These are phyloP conservation scores for Zymoseptoria pseudotritici DNA, from an alignment of 2,329 filamentous ascomycete species.

Conservation along the genomic window DNA sequence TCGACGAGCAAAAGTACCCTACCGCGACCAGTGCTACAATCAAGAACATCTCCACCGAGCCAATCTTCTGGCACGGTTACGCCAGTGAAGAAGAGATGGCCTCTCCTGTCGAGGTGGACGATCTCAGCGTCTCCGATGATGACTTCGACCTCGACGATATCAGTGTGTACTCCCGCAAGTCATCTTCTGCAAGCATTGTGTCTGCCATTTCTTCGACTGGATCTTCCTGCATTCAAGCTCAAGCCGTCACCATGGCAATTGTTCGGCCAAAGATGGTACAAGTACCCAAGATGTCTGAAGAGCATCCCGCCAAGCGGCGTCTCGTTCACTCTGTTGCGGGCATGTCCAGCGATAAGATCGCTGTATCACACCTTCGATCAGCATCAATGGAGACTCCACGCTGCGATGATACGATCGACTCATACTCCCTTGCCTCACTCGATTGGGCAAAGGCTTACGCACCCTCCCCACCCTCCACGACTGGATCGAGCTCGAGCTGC, in stretches of 20 bases:
- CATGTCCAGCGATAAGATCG: neutral
- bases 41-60: constrained; percentile 6
- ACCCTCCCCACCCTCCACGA: constrained; percentile 16
- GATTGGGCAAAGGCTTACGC: constrained; percentile 10
- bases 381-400: neutral
- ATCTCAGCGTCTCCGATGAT: constrained; percentile 17
- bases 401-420: neutral
- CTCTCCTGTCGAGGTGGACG: constrained; percentile 20
- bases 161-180: constrained; percentile 8
- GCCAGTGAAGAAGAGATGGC: constrained; percentile 26
- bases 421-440: constrained; percentile 5
- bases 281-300: constrained; percentile 18
- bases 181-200: neutral
- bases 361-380: neutral
- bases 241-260: constrained; percentile 21
- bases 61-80: constrained; percentile 16
- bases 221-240: constrained; percentile 22
- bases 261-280: constrained; percentile 25
- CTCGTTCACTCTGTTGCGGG: neutral
- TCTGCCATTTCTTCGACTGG: neutral
- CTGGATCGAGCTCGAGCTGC: constrained; percentile 17
- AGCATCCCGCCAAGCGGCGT: neutral
- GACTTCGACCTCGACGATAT: constrained; percentile 7
- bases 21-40: constrained; percentile 4
- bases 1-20: neutral